A percentile compares a stretch with the other conserved stretches of the same genome.
These are phyloP conservation scores for Omphalotus guepiniiformis DNA, from an alignment of 768 basidiomycete genomes.

Conservation along the genomic window DNA sequence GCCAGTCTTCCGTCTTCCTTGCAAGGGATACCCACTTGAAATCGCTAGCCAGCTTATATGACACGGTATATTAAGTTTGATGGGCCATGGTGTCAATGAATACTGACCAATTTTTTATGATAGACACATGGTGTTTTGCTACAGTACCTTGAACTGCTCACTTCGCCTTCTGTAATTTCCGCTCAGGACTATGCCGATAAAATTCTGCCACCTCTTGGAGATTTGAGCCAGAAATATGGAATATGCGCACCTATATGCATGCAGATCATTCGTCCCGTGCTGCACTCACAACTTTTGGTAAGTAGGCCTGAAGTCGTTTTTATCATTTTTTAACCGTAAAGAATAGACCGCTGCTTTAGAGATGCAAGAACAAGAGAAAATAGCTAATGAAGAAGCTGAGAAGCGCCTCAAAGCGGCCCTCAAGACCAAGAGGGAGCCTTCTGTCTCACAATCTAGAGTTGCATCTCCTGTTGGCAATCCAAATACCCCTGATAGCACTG, in stretches of 20 bases:
- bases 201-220: conserved; percentile 69
- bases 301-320: conserved; percentile 15
- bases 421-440: conserved; percentile 73
- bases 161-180: conserved; percentile 61
- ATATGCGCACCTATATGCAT: conserved; percentile 87
- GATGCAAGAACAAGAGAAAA: conserved; percentile 61
- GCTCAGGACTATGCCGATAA: conserved; percentile 70
- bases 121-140: conserved; percentile 90
- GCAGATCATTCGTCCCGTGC: conserved; percentile 86
- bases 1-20: conserved; percentile 78
- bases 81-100: conserved; percentile 13
- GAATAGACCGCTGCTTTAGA: conserved; percentile 55
- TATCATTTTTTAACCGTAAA: not conserved
- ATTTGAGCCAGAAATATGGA: conserved; percentile 72
- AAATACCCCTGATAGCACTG: conserved; percentile 19
- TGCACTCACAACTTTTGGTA: conserved; percentile 61
- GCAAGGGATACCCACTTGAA: conserved; percentile 77
- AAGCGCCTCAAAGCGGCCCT: conserved; percentile 78
- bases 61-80: conserved; percentile 59
- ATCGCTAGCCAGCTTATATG: conserved; percentile 82
- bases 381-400: conserved; percentile 72
- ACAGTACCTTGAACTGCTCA: conserved; percentile 89
- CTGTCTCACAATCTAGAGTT: conserved; percentile 47
- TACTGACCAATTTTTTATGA: conserved; percentile 13
- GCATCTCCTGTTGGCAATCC: conserved; percentile 53